phyloP scores from a whole-genome alignment of 805 yeast genomes.

The Cephaloascus fragrans region DNA sequence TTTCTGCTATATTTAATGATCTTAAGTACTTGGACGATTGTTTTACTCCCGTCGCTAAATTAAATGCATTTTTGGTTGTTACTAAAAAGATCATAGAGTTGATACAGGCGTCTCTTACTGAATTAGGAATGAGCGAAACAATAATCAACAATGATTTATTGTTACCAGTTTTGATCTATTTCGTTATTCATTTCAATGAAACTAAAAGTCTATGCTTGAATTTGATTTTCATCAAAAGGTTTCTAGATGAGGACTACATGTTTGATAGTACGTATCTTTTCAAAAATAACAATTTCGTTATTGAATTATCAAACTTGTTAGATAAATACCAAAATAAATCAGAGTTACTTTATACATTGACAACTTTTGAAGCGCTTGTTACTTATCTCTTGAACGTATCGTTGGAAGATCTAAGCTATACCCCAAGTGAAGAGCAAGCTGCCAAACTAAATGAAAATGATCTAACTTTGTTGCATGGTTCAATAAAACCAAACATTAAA shows the following conservation, averaged over 20 bases:
- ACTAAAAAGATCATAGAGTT: background rate
- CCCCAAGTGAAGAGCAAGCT: background rate
- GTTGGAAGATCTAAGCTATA: background rate
- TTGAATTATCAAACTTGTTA: background rate
- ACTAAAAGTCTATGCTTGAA: background rate
- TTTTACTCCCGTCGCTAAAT: background rate
- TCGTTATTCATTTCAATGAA: background rate
- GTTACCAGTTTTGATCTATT: background rate
- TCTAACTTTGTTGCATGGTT: background rate
- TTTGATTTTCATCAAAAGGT: background rate
- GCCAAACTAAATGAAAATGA: background rate
- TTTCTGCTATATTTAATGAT: background rate
- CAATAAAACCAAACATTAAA: background rate
- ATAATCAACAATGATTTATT: background rate
- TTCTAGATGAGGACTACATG: background rate
- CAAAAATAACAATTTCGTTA: background rate
- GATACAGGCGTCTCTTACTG: background rate
- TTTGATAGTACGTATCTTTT: too few species aligned
- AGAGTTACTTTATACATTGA: background rate
- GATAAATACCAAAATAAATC: background rate
- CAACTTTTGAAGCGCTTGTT: background rate
- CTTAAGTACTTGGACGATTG: background rate
- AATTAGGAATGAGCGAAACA: background rate
- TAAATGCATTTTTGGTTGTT: background rate
- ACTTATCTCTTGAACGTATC: background rate